Base-by-base conservation (phyloP, 306 rosid genomes). In the Vachellia collinsii region DNA sequence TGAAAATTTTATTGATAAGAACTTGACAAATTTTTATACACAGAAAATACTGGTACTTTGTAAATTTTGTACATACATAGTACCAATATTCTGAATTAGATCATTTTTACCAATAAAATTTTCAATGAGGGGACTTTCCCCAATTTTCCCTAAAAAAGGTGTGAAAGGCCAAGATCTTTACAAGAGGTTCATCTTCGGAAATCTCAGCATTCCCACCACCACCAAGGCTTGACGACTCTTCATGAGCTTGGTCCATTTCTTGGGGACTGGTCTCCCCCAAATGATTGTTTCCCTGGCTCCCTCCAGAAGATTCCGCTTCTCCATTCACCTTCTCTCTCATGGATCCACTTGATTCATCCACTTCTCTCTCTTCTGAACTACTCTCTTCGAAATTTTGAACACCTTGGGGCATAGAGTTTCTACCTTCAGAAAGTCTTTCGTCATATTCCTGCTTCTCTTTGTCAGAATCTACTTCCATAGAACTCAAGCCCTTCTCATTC, bases 121-220 rank as follows among this genome's bases (percentile, higher is more conserved):
- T 1, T 29, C 34, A 22, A 38, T 38, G 6, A 38, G 34, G 34
- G 34, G 34, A 0, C 34, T 29, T 29, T 29, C 34, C 34, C 34
- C 34, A 29, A 29, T 29, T 29, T 29, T 29, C 34, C 34, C 34
- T 29, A 0, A 61, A 50, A 56, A 22, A 67, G n/a, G 75, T 12
- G 62, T 79, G 46, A 82, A 74, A 80, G 75, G 86, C 11, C 23
- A 58, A 65, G 84, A 62, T 70, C n/a, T 64, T 75, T 93, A 95
- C 99, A 83, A 95, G 92, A 86, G 99, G 99, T 86, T 86, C 93
- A 16, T 95, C 94, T 20, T 95, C 99, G 37, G 97, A 88, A 82
- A 90, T 86, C 87, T 93, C 95, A 56, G 78, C 83, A 36, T 23
- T 82, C 77, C 66, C 64, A 70, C 23, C 86, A 48, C 69, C 81